These are phyloP conservation scores for Cylindrotheca closterium DNA, from an alignment of 108 stramenopile species.

Conservation along the genomic window DNA sequence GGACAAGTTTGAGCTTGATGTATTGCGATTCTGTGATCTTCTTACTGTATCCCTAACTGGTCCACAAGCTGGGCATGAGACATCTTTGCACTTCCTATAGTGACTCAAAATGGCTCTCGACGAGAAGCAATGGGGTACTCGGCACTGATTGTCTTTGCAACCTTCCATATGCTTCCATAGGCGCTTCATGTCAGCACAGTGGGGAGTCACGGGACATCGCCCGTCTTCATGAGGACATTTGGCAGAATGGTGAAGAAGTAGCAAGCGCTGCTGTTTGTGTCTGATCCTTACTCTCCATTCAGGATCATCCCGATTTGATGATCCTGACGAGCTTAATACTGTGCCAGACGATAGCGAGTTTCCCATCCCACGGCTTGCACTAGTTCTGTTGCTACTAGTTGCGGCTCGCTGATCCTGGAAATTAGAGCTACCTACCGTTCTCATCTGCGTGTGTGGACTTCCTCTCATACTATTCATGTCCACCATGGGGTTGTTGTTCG, in stretches of 20 bases:
- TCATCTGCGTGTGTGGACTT: not conserved
- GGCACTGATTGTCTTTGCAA: slow-evolving; percentile 95
- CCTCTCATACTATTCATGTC: slow-evolving; percentile 9
- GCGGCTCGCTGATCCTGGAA: slow-evolving; percentile 5
- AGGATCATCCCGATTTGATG: slow-evolving; percentile 62
- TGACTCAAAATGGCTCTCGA: slow-evolving; percentile 96
- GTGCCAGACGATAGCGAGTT: not conserved
- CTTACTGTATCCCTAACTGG: slow-evolving; percentile 96
- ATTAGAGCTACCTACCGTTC: slow-evolving; percentile 6
- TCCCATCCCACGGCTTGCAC: not conserved
- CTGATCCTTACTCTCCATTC: slow-evolving; percentile 89
- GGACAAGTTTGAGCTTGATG: not conserved
- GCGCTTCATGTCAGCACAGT: slow-evolving; percentile 96
- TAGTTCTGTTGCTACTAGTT: slow-evolving; percentile 4
- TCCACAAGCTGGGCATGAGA: slow-evolving; percentile 91
- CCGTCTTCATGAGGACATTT: slow-evolving; percentile 93
- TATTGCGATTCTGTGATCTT: slow-evolving; percentile 45
- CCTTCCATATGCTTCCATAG: slow-evolving; percentile 98
- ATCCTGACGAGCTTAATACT: not conserved
- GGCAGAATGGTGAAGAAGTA: slow-evolving; percentile 95
- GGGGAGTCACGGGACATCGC: slow-evolving; percentile 89
- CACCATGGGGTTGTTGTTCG: slow-evolving; percentile 12
- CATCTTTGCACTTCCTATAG: slow-evolving; percentile 96
- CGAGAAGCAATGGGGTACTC: slow-evolving; percentile 94
- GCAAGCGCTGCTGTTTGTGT: slow-evolving; percentile 96